Evolutionary conservation across 78 protist genomes (phyloP).

Genomic region (Mastigamoeba balamuthi): DNA sequence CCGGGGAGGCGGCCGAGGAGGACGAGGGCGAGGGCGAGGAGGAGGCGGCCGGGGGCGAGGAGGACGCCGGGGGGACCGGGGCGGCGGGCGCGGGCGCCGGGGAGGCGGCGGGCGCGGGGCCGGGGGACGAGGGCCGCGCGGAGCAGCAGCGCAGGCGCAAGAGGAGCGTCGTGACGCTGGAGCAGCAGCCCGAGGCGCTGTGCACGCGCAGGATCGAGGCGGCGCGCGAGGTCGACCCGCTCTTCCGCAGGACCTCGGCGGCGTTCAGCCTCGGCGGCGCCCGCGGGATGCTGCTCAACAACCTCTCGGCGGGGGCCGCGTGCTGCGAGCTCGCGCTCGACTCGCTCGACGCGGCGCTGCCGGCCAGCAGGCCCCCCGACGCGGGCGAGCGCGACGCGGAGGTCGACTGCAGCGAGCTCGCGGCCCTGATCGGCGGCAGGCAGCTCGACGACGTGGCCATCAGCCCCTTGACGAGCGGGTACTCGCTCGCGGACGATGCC

Average conservation of each 20-base stretch:
- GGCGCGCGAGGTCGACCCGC: conserved; percentile 57
- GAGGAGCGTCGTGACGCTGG: too few relatives aligned
- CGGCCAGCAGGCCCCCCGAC: not conserved
- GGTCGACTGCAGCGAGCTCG: not conserved
- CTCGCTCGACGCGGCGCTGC: conserved; percentile 18
- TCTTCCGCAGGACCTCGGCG: conserved; percentile 63
- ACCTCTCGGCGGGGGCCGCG: conserved; percentile 14
- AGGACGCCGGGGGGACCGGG: conserved; percentile 5
- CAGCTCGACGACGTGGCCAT: too few relatives aligned
- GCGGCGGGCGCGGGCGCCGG: not conserved
- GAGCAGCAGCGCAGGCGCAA: too few relatives aligned
- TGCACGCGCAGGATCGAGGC: conserved; percentile 20
- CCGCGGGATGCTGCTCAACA: conserved; percentile 45
- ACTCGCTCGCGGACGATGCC: not conserved
- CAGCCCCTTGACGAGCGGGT: not conserved
- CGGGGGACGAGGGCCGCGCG: too few relatives aligned
- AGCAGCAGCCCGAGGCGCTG: conserved; percentile 28
- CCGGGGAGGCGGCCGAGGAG: conserved; percentile 1
- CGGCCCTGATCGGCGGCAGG: not conserved
- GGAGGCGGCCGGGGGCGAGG: not conserved
- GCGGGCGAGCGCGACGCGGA: not conserved
- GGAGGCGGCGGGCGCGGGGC: conserved; percentile 24
- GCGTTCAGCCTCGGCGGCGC: conserved; percentile 78
- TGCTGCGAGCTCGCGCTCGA: conserved; percentile 51
- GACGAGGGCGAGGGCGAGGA: not conserved